Conservation (phyloP, 2,329 filamentous ascomycete species). For the Escovopsis weberi region DNA sequence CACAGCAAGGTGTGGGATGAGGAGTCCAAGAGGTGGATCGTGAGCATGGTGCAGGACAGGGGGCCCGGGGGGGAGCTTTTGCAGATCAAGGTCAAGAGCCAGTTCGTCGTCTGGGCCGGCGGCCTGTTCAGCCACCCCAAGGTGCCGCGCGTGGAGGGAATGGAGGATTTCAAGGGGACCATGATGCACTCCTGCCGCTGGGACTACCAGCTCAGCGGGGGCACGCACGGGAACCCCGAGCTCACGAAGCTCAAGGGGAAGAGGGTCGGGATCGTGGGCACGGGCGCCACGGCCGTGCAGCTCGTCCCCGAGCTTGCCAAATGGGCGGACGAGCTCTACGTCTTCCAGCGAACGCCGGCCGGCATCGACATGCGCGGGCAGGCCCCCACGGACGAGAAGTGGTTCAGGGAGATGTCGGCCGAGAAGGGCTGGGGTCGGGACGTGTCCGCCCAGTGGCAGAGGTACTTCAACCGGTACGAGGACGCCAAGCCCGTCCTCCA, state of each 20-base stretch:
- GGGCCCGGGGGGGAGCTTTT: slow-evolving; percentile 8
- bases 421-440: slow-evolving; percentile 33
- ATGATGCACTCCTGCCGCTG: slow-evolving; percentile 33
- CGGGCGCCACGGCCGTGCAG: slow-evolving; percentile 34
- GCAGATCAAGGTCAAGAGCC: slow-evolving; percentile 19
- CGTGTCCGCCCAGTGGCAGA: slow-evolving; percentile 14
- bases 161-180: slow-evolving; percentile 26
- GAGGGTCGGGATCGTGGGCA: slow-evolving; percentile 34
- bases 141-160: slow-evolving; percentile 25
- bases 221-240: slow-evolving; percentile 22
- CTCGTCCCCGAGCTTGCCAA: slow-evolving; percentile 29
- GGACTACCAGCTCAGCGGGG: slow-evolving; percentile 29
- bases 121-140: slow-evolving; percentile 27
- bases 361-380: slow-evolving; percentile 24
- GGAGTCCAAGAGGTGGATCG: slow-evolving; percentile 10
- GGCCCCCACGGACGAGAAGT: slow-evolving; percentile 23
- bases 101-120: slow-evolving; percentile 25
- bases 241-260: slow-evolving; percentile 31
- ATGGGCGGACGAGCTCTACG: slow-evolving; percentile 34
- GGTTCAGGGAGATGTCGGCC: slow-evolving; percentile 23
- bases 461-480: slow-evolving; percentile 26
- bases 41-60: slow-evolving; percentile 11
- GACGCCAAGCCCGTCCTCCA: slow-evolving; percentile 22
- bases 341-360: slow-evolving; percentile 42
- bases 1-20: slow-evolving; percentile 33